phyloP scores from a whole-genome alignment of 371 early-diverging fungal species.

The Fennellomyces sp. region DNA sequence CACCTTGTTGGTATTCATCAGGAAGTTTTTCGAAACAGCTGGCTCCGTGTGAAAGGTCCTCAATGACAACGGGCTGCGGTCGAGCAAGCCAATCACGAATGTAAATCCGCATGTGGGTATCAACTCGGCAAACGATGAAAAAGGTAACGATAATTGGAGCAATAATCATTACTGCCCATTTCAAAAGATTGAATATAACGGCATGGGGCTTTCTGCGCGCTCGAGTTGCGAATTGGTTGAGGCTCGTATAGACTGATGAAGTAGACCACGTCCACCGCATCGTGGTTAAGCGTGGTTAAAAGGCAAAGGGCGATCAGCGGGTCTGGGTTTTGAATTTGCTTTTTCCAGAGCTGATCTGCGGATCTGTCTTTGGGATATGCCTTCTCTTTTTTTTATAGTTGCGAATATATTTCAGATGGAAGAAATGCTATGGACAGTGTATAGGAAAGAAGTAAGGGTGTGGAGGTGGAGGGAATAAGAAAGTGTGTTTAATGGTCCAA shows the following conservation, averaged over 20 bases:
- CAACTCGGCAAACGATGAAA: constrained; percentile 36
- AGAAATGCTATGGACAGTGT: too few species aligned
- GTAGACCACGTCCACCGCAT: constrained; percentile 11
- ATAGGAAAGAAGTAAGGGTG: not conserved
- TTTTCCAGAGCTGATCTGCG: too few species aligned
- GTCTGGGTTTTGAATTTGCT: not conserved
- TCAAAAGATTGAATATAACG: constrained; percentile 1
- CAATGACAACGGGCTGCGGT: constrained; percentile 21
- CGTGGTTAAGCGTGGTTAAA: not conserved
- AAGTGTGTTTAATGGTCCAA: constrained; percentile 65
- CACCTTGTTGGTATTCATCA: constrained; percentile 25
- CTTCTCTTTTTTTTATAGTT: too few species aligned
- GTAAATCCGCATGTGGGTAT: constrained; percentile 48
- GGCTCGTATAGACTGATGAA: constrained; percentile 5
- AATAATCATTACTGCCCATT: constrained; percentile 8
- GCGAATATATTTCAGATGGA: too few species aligned
- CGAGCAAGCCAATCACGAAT: constrained; percentile 43
- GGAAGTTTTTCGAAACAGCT: constrained; percentile 28
- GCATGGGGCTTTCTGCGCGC: not conserved
- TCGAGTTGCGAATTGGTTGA: constrained; percentile 6
- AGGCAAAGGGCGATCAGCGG: not conserved
- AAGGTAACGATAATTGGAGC: constrained; percentile 20
- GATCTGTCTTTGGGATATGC: too few species aligned
- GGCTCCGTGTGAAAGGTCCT: constrained; percentile 25
- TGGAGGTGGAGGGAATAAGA: not conserved